Evolutionary conservation across 164 flowering plant species (phyloP).

Genomic region (Umbilicus rupestris): DNA sequence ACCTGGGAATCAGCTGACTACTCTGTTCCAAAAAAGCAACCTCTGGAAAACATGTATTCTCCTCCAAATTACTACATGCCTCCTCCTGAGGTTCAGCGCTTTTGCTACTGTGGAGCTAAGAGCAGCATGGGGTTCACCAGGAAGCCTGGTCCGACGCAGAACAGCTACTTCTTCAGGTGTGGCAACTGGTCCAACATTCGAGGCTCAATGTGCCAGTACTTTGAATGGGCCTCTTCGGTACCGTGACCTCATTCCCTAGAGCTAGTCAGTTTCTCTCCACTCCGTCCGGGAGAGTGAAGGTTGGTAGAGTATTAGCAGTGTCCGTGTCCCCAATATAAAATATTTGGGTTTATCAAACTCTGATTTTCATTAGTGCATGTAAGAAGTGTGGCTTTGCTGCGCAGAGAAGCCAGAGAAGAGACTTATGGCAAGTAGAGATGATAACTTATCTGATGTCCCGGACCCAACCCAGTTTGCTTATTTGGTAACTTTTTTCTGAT

Average conservation of each 20-base stretch:
- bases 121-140: conserved; percentile 47
- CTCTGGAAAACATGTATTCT: conserved; percentile 19
- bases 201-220: conserved; percentile 65
- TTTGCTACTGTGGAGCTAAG: conserved; percentile 65
- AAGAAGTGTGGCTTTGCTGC: too few relatives aligned
- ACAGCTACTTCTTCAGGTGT: conserved; percentile 74
- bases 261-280: neutral
- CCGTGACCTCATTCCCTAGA: neutral
- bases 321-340: neutral
- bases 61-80: conserved; percentile 18
- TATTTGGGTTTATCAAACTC: too few relatives aligned
- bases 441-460: too few relatives aligned
- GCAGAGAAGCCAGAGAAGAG: too few relatives aligned
- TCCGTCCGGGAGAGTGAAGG: too few relatives aligned
- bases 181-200: conserved; percentile 74
- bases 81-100: conserved; percentile 26
- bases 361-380: too few relatives aligned
- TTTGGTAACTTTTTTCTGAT: too few relatives aligned
- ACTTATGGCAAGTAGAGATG: too few relatives aligned
- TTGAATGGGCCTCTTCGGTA: conserved; percentile 49
- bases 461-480: too few relatives aligned
- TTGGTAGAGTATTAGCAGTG: neutral
- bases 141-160: conserved; percentile 72
- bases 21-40: conserved; percentile 28
- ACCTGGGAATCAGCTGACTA: conserved; percentile 38